phyloP scores from a whole-genome alignment of 225 moss, liverwort and hornwort species.

The Climacium dendroides region DNA sequence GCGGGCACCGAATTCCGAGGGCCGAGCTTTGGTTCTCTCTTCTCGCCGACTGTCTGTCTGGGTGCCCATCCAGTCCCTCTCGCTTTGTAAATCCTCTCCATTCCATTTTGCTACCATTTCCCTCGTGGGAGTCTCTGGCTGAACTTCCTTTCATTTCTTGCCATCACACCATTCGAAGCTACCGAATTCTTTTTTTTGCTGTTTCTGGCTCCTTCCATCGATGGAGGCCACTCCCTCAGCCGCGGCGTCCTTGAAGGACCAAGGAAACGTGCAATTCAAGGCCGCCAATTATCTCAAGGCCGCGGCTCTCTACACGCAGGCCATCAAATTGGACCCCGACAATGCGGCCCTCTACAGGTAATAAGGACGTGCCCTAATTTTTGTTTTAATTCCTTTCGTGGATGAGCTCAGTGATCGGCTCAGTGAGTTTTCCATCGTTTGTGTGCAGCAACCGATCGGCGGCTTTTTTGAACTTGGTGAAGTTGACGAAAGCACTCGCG shows the following conservation, averaged over 20 bases:
- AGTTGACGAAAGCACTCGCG: slow-evolving; percentile 86
- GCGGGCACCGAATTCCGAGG: not conserved
- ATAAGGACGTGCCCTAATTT: not conserved
- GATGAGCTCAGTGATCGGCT: not conserved
- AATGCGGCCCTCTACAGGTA: slow-evolving; percentile 85
- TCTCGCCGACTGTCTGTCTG: not conserved
- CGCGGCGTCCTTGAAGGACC: slow-evolving; percentile 51
- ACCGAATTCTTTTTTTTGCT: not conserved
- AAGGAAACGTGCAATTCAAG: slow-evolving; percentile 93
- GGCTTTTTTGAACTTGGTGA: slow-evolving; percentile 81
- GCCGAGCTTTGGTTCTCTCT: not conserved
- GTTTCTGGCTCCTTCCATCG: not conserved
- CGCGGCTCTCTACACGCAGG: slow-evolving; percentile 93
- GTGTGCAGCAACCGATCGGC: slow-evolving; percentile 88
- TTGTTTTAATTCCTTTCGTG: not conserved
- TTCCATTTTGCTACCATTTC: not conserved
- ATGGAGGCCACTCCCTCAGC: slow-evolving; percentile 36
- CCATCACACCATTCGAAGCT: not conserved
- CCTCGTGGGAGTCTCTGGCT: not conserved
- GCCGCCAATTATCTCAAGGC: slow-evolving; percentile 77
- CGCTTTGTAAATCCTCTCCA: not conserved
- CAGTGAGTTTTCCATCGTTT: not conserved
- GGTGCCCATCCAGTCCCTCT: not conserved
- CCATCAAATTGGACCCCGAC: slow-evolving; percentile 82
- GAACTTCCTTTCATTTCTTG: not conserved